phyloP scores from a whole-genome alignment of 2,329 filamentous ascomycete species.

The Conoideocrella luteorostrata region DNA sequence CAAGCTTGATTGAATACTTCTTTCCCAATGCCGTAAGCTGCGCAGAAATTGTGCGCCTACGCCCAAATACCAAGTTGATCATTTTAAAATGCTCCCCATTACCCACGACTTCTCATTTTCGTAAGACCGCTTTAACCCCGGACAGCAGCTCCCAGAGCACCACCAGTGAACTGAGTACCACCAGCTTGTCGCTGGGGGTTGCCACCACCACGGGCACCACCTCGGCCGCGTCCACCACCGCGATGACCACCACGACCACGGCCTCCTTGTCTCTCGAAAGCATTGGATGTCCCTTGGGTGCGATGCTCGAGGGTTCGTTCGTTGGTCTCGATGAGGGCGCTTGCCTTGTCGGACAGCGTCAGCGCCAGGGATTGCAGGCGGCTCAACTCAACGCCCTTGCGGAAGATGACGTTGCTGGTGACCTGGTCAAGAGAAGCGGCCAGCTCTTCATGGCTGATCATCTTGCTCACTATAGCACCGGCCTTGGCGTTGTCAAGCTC shows the following conservation, averaged over 20 bases:
- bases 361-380: constrained; percentile 92
- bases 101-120: background rate
- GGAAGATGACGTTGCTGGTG: constrained; percentile 95
- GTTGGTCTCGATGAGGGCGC: constrained; percentile 91
- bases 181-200: constrained; percentile 60
- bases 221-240: constrained; percentile 55
- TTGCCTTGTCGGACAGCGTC: constrained; percentile 92
- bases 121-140: constrained; percentile 38
- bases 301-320: constrained; percentile 95
- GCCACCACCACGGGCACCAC: constrained; percentile 52
- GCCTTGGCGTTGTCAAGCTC: constrained; percentile 89
- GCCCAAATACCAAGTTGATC: constrained; percentile 2
- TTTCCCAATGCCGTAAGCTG: constrained; percentile 1
- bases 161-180: constrained; percentile 75
- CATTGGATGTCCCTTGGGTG: constrained; percentile 91
- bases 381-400: constrained; percentile 97
- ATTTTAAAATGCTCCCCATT: constrained; percentile 4
- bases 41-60: constrained; percentile 5
- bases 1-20: constrained; percentile 1
- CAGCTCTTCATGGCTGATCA: constrained; percentile 99
- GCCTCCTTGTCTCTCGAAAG: constrained; percentile 87
- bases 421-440: constrained; percentile 96
- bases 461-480: constrained; percentile 91
- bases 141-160: constrained; percentile 65
- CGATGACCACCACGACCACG: constrained; percentile 61